phyloP scores from a whole-genome alignment of 305 asterid genomes.

The Petunia hybrid region DNA sequence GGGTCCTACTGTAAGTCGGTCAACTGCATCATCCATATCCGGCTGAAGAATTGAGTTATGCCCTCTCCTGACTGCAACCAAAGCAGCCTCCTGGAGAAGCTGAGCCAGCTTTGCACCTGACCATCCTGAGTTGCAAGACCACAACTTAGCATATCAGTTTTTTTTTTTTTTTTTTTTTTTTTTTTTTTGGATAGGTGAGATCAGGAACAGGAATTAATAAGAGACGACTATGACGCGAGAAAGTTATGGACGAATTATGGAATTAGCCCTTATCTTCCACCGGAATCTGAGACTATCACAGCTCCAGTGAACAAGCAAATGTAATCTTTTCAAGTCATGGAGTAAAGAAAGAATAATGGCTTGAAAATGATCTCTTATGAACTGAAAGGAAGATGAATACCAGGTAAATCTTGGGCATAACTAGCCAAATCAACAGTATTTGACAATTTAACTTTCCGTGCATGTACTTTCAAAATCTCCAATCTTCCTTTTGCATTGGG shows the following conservation, averaged over 20 bases:
- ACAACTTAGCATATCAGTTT: slow-evolving; percentile 23
- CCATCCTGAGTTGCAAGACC: slow-evolving; percentile 70
- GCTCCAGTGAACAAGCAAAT: slow-evolving; percentile 13
- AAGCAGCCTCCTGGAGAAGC: slow-evolving; percentile 98
- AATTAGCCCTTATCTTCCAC: slow-evolving; percentile 4
- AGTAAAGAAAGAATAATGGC: neutral
- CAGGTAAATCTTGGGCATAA: slow-evolving; percentile 91
- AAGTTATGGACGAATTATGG: neutral
- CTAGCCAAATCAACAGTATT: slow-evolving; percentile 78
- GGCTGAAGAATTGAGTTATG: slow-evolving; percentile 76
- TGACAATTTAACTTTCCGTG: slow-evolving; percentile 87
- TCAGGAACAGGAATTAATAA: neutral
- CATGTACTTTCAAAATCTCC: slow-evolving; percentile 91
- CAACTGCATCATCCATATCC: slow-evolving; percentile 94
- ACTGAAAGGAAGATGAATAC: slow-evolving; percentile 43
- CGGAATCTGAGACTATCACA: neutral
- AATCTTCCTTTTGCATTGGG: slow-evolving; percentile 97
- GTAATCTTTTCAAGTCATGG: slow-evolving; percentile 4
- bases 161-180: too few relatives aligned
- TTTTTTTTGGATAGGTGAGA: too few relatives aligned
- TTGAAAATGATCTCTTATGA: slow-evolving; percentile 18
- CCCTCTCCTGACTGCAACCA: slow-evolving; percentile 91
- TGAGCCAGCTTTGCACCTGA: slow-evolving; percentile 95
- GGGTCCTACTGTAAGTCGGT: slow-evolving; percentile 94
- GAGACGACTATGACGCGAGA: slow-evolving; percentile 7